These are phyloP conservation scores for Triglochin maritima DNA, from an alignment of 106 monocot species.

Conservation along the genomic window DNA sequence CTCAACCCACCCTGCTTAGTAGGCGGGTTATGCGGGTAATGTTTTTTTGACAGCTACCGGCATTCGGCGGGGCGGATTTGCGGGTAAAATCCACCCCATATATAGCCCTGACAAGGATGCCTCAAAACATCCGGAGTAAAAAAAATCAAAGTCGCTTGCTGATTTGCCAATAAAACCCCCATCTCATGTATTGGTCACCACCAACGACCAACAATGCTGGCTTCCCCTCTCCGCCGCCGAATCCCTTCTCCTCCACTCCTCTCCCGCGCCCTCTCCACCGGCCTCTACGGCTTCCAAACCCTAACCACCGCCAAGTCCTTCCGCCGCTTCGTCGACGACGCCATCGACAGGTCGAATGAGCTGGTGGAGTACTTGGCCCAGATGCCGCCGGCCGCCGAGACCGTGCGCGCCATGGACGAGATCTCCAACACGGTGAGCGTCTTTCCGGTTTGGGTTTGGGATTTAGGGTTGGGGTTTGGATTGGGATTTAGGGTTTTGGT, in stretches of 20 bases:
- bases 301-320: constrained; percentile 79
- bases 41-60: too few species aligned
- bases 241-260: constrained; percentile 4
- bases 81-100: too few species aligned
- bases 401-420: constrained; percentile 76
- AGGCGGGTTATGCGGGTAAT: too few species aligned
- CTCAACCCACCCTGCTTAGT: too few species aligned
- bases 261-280: constrained; percentile 20
- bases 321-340: constrained; percentile 84
- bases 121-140: too few species aligned
- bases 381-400: constrained; percentile 56
- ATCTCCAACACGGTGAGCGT: constrained; percentile 67
- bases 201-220: neutral
- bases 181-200: neutral
- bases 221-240: neutral
- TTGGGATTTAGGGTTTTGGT: neutral
- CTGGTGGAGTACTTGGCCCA: constrained; percentile 45
- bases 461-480: neutral
- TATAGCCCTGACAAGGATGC: too few species aligned
- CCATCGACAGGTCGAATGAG: constrained; percentile 68
- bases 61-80: too few species aligned
- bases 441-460: neutral
- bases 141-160: too few species aligned
- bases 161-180: too few species aligned
- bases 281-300: constrained; percentile 63